These are phyloP conservation scores for Alloteropsis angusta DNA, from an alignment of 202 grass and related monocot genomes.

Conservation along the genomic window DNA sequence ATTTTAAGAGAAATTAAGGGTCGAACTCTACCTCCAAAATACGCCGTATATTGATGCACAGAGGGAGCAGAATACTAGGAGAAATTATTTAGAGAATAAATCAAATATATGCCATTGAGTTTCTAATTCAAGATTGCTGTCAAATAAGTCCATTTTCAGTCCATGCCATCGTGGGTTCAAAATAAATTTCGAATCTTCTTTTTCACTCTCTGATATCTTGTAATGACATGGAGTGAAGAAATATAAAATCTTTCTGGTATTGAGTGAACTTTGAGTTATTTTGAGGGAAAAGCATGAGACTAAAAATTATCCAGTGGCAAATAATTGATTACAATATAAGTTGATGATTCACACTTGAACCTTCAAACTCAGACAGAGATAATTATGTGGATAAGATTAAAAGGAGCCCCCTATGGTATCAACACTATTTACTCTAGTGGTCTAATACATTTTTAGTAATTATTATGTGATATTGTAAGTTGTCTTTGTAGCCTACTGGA, in stretches of 20 bases:
- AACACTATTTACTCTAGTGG: not conserved
- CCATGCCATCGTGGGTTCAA: not conserved
- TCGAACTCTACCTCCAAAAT: not conserved
- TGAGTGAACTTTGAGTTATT: not conserved
- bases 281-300: not conserved
- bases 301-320: not conserved
- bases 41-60: too few relatives aligned
- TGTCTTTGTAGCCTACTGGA: slow-evolving; percentile 55
- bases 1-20: not conserved
- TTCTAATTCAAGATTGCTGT: not conserved
- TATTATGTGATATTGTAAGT: slow-evolving; percentile 15
- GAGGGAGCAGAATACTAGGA: not conserved
- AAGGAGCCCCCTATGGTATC: not conserved
- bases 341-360: not conserved
- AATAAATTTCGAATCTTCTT: not conserved
- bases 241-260: not conserved
- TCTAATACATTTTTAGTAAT: slow-evolving; percentile 7
- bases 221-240: not conserved
- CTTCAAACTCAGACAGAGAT: slow-evolving; percentile 3
- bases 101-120: not conserved
- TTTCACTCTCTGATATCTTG: not conserved
- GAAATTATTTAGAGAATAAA: slow-evolving; percentile 6
- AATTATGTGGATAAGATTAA: not conserved
- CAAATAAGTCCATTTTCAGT: not conserved
- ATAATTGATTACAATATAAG: not conserved